Conservation (phyloP, 2,329 filamentous ascomycete genomes). For the Aspergillus bombycis region DNA sequence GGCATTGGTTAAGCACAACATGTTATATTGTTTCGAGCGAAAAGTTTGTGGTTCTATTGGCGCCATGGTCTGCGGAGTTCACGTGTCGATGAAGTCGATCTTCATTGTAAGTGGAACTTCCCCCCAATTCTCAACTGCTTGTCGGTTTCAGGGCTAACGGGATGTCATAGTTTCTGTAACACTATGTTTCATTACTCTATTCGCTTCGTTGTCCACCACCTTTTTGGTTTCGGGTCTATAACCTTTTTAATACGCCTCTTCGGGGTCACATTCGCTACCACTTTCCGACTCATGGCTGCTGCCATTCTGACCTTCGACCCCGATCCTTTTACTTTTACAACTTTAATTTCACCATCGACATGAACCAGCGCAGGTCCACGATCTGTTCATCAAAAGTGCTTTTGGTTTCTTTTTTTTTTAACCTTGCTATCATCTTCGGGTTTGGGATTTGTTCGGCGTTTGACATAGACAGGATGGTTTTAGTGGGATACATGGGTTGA, state of each 20-base stretch:
- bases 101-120: conserved; percentile 30
- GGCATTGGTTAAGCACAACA: conserved; percentile 26
- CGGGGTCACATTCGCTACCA: conserved; percentile 23
- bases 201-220: conserved; percentile 25
- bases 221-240: conserved; percentile 27
- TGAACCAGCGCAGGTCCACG: conserved; percentile 22
- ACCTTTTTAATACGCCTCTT: conserved; percentile 29
- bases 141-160: conserved; percentile 26
- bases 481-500: conserved; percentile 42
- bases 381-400: conserved; percentile 30
- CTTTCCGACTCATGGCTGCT: conserved; percentile 27
- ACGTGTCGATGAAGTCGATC: conserved; percentile 31
- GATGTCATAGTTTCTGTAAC: conserved; percentile 33
- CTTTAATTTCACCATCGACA: conserved; percentile 22
- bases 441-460: conserved; percentile 36
- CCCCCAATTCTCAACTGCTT: not conserved
- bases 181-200: conserved; percentile 27
- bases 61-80: conserved; percentile 31
- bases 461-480: conserved; percentile 41
- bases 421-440: conserved; percentile 17
- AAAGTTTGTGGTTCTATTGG: conserved; percentile 28
- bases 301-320: conserved; percentile 30
- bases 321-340: conserved; percentile 17
- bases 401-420: conserved; percentile 23
- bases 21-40: conserved; percentile 23